phyloP scores from a whole-genome alignment of 2,329 filamentous ascomycete species.

The Fusarium xylarioides region DNA sequence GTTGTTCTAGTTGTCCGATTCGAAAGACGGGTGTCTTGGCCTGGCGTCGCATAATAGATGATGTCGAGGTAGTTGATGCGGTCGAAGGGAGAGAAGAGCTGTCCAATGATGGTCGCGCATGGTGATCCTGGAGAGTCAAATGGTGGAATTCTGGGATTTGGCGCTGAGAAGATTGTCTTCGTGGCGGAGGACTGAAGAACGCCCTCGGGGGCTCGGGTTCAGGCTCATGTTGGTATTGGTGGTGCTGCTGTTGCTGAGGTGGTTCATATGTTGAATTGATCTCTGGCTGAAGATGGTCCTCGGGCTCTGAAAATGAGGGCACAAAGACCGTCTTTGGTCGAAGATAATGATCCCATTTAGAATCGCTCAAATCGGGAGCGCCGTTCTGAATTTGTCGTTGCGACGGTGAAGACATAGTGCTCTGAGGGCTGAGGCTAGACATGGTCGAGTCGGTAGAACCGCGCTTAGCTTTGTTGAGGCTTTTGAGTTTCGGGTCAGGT shows the following conservation, averaged over 20 bases:
- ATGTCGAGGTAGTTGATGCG: constrained; percentile 48
- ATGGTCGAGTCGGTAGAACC: constrained; percentile 41
- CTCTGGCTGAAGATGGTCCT: constrained; percentile 16
- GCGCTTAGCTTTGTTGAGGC: constrained; percentile 36
- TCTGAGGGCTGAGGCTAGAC: constrained; percentile 33
- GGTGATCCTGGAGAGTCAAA: constrained; percentile 32
- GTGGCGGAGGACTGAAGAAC: constrained; percentile 17
- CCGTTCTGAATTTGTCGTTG: constrained; percentile 32
- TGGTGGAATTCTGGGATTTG: constrained; percentile 42
- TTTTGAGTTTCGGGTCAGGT: constrained; percentile 43
- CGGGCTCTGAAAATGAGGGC: constrained; percentile 26
- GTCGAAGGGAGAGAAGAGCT: constrained; percentile 42
- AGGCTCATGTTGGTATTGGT: neutral
- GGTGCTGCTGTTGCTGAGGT: neutral
- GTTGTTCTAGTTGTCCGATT: constrained; percentile 59
- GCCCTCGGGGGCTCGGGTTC: constrained; percentile 18
- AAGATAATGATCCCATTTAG: constrained; percentile 44
- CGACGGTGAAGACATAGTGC: constrained; percentile 22
- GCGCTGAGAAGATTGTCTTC: constrained; percentile 29
- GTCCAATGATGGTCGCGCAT: constrained; percentile 38
- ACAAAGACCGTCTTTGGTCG: constrained; percentile 36
- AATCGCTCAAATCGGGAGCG: constrained; percentile 42
- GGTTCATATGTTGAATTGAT: constrained; percentile 1
- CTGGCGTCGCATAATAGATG: constrained; percentile 52
- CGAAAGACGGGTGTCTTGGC: constrained; percentile 62